Evolutionary conservation across 495 filamentous ascomycete genomes (phyloP).

Genomic region (Letharia lupina): DNA sequence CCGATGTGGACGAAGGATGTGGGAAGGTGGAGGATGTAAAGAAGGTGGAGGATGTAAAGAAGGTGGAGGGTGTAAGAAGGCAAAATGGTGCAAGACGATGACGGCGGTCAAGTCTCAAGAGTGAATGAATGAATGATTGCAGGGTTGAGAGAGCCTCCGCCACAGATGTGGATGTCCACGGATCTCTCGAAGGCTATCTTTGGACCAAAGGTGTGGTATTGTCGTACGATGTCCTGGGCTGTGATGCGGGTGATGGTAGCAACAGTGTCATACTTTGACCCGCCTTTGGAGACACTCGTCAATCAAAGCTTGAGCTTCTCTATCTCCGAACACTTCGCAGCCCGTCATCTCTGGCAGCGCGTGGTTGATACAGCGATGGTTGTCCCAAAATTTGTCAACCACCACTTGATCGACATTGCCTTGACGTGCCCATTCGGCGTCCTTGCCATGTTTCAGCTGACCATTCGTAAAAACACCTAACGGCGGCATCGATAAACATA

Average conservation of each 20-base stretch:
- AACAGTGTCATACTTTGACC: not conserved
- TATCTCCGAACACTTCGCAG: not conserved
- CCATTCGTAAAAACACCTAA: constrained; percentile 36
- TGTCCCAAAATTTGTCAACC: not conserved
- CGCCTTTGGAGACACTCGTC: not conserved
- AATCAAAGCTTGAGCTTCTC: not conserved
- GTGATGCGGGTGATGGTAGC: not conserved
- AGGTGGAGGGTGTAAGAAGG: too few relatives aligned
- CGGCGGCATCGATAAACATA: constrained; percentile 5
- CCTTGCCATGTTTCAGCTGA: constrained; percentile 39
- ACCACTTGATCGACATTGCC: constrained; percentile 35
- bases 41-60: too few relatives aligned
- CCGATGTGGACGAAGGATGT: not conserved
- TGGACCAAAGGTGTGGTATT: not conserved
- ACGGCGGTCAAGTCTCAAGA: too few relatives aligned
- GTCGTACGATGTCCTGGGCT: not conserved
- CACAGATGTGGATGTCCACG: not conserved
- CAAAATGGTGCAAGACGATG: too few relatives aligned
- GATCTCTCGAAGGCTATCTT: not conserved
- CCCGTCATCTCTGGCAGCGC: not conserved
- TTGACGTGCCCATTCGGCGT: constrained; percentile 36
- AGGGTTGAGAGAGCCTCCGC: not conserved
- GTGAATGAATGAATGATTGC: too few relatives aligned
- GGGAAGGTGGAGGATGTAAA: too few relatives aligned
- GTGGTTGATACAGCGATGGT: not conserved